Conservation (phyloP, 2,329 filamentous ascomycete species). For the Sphaerulina vaccinii region DNA sequence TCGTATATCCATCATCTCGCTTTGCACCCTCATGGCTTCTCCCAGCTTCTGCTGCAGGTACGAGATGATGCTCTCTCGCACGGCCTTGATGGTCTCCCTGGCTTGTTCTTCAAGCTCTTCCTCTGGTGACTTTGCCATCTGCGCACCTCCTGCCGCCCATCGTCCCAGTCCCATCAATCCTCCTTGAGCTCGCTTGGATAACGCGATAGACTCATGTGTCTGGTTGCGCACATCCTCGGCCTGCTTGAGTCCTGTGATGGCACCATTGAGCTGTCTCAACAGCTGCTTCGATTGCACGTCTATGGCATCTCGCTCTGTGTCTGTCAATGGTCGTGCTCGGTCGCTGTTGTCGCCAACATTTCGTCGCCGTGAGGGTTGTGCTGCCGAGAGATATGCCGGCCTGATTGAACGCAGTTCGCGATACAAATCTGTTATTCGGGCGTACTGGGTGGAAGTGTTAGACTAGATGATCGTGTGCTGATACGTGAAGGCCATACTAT, state of each 20-base stretch:
- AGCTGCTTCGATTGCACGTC: conserved; percentile 84
- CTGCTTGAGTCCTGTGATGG: conserved; percentile 75
- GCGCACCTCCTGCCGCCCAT: conserved; percentile 60
- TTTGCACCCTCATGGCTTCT: conserved; percentile 73
- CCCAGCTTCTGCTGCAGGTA: conserved; percentile 74
- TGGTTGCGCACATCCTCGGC: conserved; percentile 80
- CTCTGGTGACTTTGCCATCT: conserved; percentile 59
- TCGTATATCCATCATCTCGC: conserved; percentile 88
- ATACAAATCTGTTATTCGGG: conserved; percentile 78
- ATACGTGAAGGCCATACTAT: conserved; percentile 61
- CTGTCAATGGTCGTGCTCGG: conserved; percentile 63
- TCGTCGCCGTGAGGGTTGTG: conserved; percentile 57
- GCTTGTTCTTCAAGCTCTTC: conserved; percentile 71
- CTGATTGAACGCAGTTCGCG: conserved; percentile 78
- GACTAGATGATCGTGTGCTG: conserved; percentile 32
- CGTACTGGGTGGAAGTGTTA: conserved; percentile 62
- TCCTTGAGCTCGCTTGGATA: conserved; percentile 64
- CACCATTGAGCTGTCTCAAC: conserved; percentile 78
- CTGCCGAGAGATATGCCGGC: conserved; percentile 85
- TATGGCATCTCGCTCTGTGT: conserved; percentile 79
- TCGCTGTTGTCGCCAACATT: conserved; percentile 34
- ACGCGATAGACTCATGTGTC: conserved; percentile 67
- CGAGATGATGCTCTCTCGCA: conserved; percentile 82
- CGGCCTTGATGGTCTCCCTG: conserved; percentile 63
- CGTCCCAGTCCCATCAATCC: conserved; percentile 67